These are phyloP conservation scores for Rehmannia glutinosa DNA, from an alignment of 257 asterid genomes.

Conservation along the genomic window DNA sequence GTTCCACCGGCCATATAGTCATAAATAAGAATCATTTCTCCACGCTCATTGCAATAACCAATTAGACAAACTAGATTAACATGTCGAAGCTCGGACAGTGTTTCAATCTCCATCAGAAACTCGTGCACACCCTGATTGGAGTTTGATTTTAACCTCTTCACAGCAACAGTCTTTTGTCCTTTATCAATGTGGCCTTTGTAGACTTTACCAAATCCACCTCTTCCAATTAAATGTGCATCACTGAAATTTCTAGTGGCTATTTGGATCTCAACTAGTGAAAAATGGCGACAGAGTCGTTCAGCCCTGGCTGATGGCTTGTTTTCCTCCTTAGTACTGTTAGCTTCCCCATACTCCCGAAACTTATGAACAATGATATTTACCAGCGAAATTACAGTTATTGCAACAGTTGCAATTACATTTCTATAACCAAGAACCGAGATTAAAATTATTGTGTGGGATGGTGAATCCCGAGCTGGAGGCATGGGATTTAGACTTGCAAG, in stretches of 20 bases:
- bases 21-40: constrained; percentile 47
- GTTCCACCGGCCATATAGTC: constrained; percentile 54
- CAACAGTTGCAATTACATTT: constrained; percentile 25
- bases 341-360: constrained; percentile 25
- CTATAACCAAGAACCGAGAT: constrained; percentile 13
- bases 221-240: constrained; percentile 31
- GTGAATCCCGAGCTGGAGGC: constrained; percentile 3
- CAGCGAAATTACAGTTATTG: constrained; percentile 20
- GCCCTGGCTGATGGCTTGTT: constrained; percentile 24
- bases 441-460: not conserved
- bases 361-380: constrained; percentile 25
- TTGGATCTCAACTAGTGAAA: constrained; percentile 39
- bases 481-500: constrained; percentile 36
- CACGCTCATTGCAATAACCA: constrained; percentile 48
- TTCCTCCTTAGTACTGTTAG: constrained; percentile 16
- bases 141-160: constrained; percentile 36
- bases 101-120: constrained; percentile 47
- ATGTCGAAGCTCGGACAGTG: constrained; percentile 43
- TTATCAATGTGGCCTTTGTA: constrained; percentile 36
- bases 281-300: constrained; percentile 29
- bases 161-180: constrained; percentile 33
- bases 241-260: constrained; percentile 36
- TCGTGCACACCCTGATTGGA: constrained; percentile 44
- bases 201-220: constrained; percentile 53
- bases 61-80: constrained; percentile 46